A percentile compares a stretch with the other conserved stretches of the same genome.
Conservation (phyloP, 225 moss, liverwort and hornwort species). For the Polytrichum commune region DNA sequence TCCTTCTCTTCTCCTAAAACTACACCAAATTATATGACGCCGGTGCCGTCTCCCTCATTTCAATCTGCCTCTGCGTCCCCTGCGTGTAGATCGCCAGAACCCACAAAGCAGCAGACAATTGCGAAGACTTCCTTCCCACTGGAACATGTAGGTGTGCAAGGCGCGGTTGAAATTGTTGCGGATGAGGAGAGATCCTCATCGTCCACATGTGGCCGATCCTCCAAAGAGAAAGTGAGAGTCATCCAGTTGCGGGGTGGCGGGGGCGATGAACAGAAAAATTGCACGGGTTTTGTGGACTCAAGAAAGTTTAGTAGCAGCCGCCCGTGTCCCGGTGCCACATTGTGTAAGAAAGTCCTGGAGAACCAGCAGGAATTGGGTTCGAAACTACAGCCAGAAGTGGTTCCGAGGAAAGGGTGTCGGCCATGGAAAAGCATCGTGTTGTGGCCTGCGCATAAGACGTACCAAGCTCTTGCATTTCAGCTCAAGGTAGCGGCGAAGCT, state of each 20-base stretch:
- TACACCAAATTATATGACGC: not conserved
- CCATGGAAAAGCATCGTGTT: constrained; percentile 16
- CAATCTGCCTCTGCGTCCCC: constrained; percentile 17
- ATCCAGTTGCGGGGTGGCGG: not conserved
- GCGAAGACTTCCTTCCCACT: not conserved
- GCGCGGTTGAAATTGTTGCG: constrained; percentile 9
- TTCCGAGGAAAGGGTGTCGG: not conserved
- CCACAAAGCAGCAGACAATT: not conserved
- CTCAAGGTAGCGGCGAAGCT: constrained; percentile 30
- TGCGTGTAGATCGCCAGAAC: constrained; percentile 11
- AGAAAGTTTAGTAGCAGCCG: not conserved
- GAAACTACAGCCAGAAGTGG: not conserved
- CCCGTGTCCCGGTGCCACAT: too few relatives aligned
- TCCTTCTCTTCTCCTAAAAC: too few relatives aligned
- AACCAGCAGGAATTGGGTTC: not conserved
- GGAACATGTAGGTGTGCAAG: not conserved
- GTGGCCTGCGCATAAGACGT: constrained; percentile 38
- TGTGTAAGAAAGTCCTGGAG: not conserved
- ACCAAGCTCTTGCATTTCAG: constrained; percentile 35
- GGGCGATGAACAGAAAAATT: not conserved
- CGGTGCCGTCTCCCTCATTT: not conserved
- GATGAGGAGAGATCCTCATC: not conserved
- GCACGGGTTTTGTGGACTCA: not conserved
- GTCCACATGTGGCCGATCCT: not conserved
- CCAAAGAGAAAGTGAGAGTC: not conserved